Evolutionary conservation across 495 filamentous ascomycete species (phyloP), one percentile per base, ranked within the genome.

Genomic region (Penicillium goetzii): DNA sequence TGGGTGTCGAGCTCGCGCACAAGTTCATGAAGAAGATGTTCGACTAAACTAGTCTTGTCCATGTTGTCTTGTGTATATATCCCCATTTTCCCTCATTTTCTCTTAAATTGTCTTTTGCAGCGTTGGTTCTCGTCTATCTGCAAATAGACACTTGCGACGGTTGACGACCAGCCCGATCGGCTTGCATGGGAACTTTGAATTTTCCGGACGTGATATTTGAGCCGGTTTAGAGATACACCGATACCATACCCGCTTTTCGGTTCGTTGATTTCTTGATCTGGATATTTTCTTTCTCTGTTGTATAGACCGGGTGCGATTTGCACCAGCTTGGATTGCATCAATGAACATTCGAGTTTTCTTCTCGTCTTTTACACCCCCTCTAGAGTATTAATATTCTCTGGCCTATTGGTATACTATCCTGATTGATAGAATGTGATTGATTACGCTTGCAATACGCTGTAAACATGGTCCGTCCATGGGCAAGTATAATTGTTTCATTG

Each of bases 1-100:
- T 92, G 59, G 90, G 91, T 28, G 90, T 94, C 2, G 91, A 94
- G 78, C 72, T 93, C 65, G 90, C 91, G 23, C 90, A 93, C 71
- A 89, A 92, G 73, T 85, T 86, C 60, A 91, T 93, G 90, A 88
- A 87, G 70, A 90, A 84, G 82, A 72, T 87, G 19, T 92, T 94
- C 30, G 77, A 78, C 60, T 66, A 76, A 33, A 49, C 17, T 45
- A 30, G 10, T 32, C 23, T 57, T 50, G 50, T 45, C 38, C 28
- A 36, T 49, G 11, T 23, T 55, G 19, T 54, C 57, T 49, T 65
- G 38, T 66, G 60, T 68, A 68, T 30, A 65, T 69, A 65, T 65
- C 40, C 23, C 41, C 21, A 30, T 59, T 66, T 52, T 61, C 15
- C 50, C 33, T 56, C n/a, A 12, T 19, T 58, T 53, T 63, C 32